Base-by-base conservation (phyloP, 768 basidiomycete species). In the Lactarius tabidus region DNA sequence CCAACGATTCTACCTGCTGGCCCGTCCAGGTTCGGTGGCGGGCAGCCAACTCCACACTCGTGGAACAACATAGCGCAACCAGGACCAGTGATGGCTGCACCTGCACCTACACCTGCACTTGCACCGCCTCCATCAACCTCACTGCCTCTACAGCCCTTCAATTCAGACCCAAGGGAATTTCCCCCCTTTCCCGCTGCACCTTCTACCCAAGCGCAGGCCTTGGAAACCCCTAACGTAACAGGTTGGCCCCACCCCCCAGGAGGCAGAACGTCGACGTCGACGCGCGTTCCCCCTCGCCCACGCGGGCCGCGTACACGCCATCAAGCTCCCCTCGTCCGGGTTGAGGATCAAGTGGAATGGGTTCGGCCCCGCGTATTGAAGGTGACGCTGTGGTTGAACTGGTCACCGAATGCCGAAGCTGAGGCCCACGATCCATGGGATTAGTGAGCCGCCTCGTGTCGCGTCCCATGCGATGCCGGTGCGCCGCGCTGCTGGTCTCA, bases 341-440 rank as follows among this genome's bases (percentile, higher is more conserved):
- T 62, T 10, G 51, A 62, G 3, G 65, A 66, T 18, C 12, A 9
- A 23, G 26, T 66, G 3, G 33, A 43, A 35, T 66, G 65, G 65
- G 31, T 58, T 5, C 6, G 51, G 1, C 33, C 18, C 3, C 31
- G 31, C n/a, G 15, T 66, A 18, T 15, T 62, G 33, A 43, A 62
- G 28, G 57, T 66, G 52, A 66, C 65, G 6, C 2, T 66, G 39
- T 58, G 20, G 51, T 45, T 62, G 17, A 43, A 66, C 23, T 66
- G 56, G 57, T 66, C 65, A 28, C 60, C 38, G 51, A 26, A 66
- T 14, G 65, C 60, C 14, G 65, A 57, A 2, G 48, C 38, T 5
- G 38, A 36, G 33, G 60, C 38, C 9, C 43, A 52, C 17, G 35
- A 31, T 2, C 15, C 33, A 17, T 62, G 60, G 65, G 41, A 17